Evolutionary conservation across 176 grass and related monocot species (phyloP), one percentile per base, ranked within the genome.

Genomic region (Leersia perrieri): DNA sequence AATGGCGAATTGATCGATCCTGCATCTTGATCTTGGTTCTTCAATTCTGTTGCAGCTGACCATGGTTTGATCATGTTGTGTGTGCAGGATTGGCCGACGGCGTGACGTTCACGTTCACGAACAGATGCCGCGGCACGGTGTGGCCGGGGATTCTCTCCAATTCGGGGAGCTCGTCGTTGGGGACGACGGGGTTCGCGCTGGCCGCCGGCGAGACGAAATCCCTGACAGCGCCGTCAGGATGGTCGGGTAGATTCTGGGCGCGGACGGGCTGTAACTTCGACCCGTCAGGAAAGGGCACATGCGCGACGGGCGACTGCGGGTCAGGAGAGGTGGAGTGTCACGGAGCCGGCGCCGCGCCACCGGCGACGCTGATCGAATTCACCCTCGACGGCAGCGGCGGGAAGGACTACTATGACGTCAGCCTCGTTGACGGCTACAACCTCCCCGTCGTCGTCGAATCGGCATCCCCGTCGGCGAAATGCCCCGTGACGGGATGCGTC

Each of bases 331-430:
- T 85, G 70, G 92, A 98, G 78, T 98, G 95, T 82, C 78, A 30
- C 32, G 95, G 95, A 27, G 9, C 75, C 0, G 95, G 95, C 2
- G 95, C 92, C 2, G 20, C 83, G 0, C 95, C 92, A 13, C 95
- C 95, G 5, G 92, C 84, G 6, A 98, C 95, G 12, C 84, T 98
- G 29, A 85, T 67, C 11, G 95, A 98, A 84, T 98, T 98, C 89
- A 95, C 86, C 12, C 88, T 98, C 20, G 57, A 29, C 87, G 92
- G 82, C 51, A 22, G 72, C n/a, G 83, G 33, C 8, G 84, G 80
- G 32, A 91, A 89, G 84, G 95, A 98, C 72, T 98, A 88, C 81
- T 98, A 98, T 85, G 95, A 98, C 89, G 95, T 98, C 62, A 98
- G 95, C 74, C 83, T 98, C 2, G 92, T 98, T 33, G 95, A 98